phyloP scores from a whole-genome alignment of 2,329 filamentous ascomycete species.

The Aureobasidium sp. region DNA sequence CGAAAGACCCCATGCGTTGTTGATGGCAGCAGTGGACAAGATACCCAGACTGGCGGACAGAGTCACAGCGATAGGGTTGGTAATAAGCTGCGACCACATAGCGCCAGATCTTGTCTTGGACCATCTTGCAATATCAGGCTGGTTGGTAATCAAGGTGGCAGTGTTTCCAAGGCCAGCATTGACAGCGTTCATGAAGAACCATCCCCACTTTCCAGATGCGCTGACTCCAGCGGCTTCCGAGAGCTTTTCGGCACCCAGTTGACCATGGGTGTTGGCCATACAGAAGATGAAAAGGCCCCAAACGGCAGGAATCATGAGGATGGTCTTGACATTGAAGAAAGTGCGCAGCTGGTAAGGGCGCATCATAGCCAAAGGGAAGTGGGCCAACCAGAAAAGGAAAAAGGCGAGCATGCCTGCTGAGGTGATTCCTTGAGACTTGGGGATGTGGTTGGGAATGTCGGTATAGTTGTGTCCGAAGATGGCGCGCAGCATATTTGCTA shows the following conservation, averaged over 20 bases:
- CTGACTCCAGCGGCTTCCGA: neutral
- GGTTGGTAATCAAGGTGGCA: slow-evolving; percentile 46
- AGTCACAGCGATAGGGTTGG: slow-evolving; percentile 37
- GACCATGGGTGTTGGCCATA: slow-evolving; percentile 34
- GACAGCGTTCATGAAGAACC: slow-evolving; percentile 36
- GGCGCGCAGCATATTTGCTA: slow-evolving; percentile 25
- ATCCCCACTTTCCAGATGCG: slow-evolving; percentile 20
- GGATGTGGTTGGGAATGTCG: slow-evolving; percentile 32
- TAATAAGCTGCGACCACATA: slow-evolving; percentile 38
- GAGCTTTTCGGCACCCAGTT: slow-evolving; percentile 23
- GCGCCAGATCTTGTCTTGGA: slow-evolving; percentile 32
- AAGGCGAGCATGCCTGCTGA: slow-evolving; percentile 31
- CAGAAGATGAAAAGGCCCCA: slow-evolving; percentile 36
- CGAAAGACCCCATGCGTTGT: slow-evolving; percentile 35
- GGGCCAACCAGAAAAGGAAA: slow-evolving; percentile 28
- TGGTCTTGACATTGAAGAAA: slow-evolving; percentile 41
- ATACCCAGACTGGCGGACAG: slow-evolving; percentile 40
- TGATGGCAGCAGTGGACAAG: slow-evolving; percentile 38
- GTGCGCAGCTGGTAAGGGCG: slow-evolving; percentile 39
- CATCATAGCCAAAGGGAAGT: slow-evolving; percentile 34
- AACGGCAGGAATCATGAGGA: slow-evolving; percentile 46
- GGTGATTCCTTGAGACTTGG: slow-evolving; percentile 34
- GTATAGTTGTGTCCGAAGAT: slow-evolving; percentile 31
- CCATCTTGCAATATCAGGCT: slow-evolving; percentile 41
- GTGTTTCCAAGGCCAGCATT: slow-evolving; percentile 44